Conservation (phyloP, 257 asterid genomes). For the Solanum tacnaense region DNA sequence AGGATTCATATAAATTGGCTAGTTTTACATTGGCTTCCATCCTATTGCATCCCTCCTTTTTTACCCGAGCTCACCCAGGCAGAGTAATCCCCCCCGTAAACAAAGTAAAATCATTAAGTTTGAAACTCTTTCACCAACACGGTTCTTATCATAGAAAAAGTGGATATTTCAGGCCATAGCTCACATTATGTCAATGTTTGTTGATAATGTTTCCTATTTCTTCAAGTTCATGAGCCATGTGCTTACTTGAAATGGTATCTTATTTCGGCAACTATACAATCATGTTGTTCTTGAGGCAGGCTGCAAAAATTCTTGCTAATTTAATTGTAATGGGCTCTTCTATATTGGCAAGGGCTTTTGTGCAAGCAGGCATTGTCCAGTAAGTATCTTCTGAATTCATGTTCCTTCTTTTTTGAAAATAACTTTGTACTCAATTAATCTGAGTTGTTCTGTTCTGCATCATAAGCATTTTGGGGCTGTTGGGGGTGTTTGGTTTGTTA, state of each 20-base stretch:
- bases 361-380: constrained; percentile 68
- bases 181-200: background rate
- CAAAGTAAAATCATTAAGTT: background rate
- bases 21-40: background rate
- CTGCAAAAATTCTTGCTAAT: constrained; percentile 51
- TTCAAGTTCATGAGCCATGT: background rate
- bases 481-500: no score
- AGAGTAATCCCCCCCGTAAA: background rate
- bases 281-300: constrained; percentile 22
- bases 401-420: background rate
- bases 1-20: background rate
- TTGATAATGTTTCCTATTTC: background rate
- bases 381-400: constrained; percentile 14
- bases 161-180: background rate
- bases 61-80: background rate
- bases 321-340: constrained; percentile 57
- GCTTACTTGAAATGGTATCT: background rate
- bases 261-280: background rate
- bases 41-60: background rate
- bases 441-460: background rate
- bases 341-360: constrained; percentile 45
- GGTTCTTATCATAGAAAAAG: background rate
- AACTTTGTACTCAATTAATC: background rate
- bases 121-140: background rate
- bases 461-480: no score